These are phyloP conservation scores for Heracleum sosnowskyi DNA, from an alignment of 129 eudicot species.

Conservation along the genomic window DNA sequence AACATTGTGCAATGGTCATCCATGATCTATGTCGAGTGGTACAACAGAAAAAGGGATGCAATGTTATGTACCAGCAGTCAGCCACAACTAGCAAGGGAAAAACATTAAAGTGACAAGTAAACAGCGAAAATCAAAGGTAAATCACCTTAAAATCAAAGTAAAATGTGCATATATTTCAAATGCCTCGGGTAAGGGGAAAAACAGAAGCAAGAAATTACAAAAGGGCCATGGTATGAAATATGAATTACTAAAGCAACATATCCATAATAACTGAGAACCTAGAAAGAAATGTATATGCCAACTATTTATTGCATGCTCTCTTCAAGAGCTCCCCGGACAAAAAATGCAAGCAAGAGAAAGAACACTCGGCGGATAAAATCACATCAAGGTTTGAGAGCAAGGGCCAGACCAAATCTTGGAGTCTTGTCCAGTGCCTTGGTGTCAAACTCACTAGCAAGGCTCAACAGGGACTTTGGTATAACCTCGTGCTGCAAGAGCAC, in stretches of 20 bases:
- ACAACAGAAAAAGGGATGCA: not conserved
- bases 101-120: not conserved
- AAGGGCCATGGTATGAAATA: not conserved
- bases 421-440: constrained; percentile 86
- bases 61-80: too few species aligned
- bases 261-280: constrained; percentile 3
- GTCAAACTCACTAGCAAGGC: constrained; percentile 75
- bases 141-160: not conserved
- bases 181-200: not conserved
- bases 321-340: constrained; percentile 6
- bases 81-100: not conserved
- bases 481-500: constrained; percentile 81
- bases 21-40: not conserved
- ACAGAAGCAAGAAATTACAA: not conserved
- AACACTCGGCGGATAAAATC: not conserved
- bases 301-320: constrained; percentile 11
- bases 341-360: constrained; percentile 2
- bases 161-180: not conserved
- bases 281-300: constrained; percentile 4
- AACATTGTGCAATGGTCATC: not conserved
- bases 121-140: not conserved
- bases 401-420: constrained; percentile 76
- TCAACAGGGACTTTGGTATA: constrained; percentile 67
- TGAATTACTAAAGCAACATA: constrained; percentile 2
- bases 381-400: constrained; percentile 72